Base-by-base conservation (phyloP, 2,329 filamentous ascomycete species). In the Fusarium tjaetaba region DNA sequence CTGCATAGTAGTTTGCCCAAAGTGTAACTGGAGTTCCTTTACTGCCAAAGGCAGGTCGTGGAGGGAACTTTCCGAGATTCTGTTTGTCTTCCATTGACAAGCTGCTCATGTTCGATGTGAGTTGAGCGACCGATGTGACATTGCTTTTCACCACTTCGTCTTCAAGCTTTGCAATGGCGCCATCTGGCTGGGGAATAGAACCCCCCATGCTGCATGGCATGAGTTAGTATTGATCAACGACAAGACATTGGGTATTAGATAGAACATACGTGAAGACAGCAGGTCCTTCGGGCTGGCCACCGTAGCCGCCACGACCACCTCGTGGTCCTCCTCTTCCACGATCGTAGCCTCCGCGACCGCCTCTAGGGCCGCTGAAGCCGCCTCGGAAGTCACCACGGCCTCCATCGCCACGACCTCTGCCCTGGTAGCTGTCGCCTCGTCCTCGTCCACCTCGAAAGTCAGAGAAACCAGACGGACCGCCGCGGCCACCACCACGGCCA, bases 1-100 rank as follows among this genome's bases (percentile, higher is more conserved):
- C 65, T 3, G 80, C 80, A 73, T 88, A 89, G 72, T 87, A 90
- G 77, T 90, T 90, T 9, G 87, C 81, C 86, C 87, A 89, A 0
- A 90, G 80, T 4, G 80, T 74, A 5, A 88, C 84, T 0, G 77
- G 49, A 4, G 52, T 78, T 8, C 88, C 88, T 10, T 72, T 73
- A 7, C 77, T 82, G 26, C 88, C 87, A 70, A 85, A 90, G 4
- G 83, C 84, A 26, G 88, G 88, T 5, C 88, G 84, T 13, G 77
- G 63, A 6, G 88, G 86, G 52, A 89, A 82, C 24, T 77, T 68
- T 34, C 81, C 79, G 14, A 61, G 53, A 20, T 74, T 48, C 24
- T 65, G 62, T 36, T 77, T 75, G 20, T 72, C 71, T n/a, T 69
- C 64, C 24, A 83, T 66, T 26, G 72, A 73, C 30, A 85, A 75